Base-by-base conservation (phyloP, 2,329 filamentous ascomycete genomes). In the Exophiala calicioides region DNA sequence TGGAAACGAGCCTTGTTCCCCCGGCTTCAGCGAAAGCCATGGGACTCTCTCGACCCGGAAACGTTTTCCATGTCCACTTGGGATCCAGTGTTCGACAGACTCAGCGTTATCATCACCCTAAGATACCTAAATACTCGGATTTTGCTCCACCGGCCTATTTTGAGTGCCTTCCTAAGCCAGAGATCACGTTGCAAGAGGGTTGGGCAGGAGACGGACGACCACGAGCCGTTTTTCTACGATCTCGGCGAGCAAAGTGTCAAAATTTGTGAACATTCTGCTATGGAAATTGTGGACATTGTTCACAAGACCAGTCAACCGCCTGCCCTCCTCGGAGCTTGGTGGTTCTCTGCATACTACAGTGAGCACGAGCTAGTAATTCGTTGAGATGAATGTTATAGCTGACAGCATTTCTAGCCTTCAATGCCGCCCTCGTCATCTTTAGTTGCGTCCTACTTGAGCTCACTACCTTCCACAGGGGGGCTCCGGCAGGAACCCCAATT, bases 281-380 rank as follows among this genome's bases (percentile, higher is more conserved):
- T 62, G 31, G 55, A 59, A 20, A 68, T 68, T 9, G 65, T 71
- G 31, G 56, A 62, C 16, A 60, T 64, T 32, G 49, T 66, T 2
- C 37, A 42, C 21, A 52, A 54, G 3, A 49, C 51, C 2, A 48
- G 46, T n/a, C 39, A 50, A 42, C 49, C 44, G 13, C 37, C 50
- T 16, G 50, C 59, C 18, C 50, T 66, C 2, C 57, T 70, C 3
- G 68, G 68, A 2, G 67, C 67, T 4, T 70, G 68, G 67, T 71
- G 67, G 66, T 71, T 68, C 48, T 62, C 63, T 15, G 54, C 71
- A 6, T 70, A 71, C 45, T 71, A 70, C 49, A 63, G 55, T 58
- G 46, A 47, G 47, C 13, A 13, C 15, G 9, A 19, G 31, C 50
- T 18, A 41, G 48, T 40, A 40, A 47, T 42, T 7, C 12, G 45